Conservation (phyloP, 306 rosid genomes). For the Amphicarpaea edgeworthii region DNA sequence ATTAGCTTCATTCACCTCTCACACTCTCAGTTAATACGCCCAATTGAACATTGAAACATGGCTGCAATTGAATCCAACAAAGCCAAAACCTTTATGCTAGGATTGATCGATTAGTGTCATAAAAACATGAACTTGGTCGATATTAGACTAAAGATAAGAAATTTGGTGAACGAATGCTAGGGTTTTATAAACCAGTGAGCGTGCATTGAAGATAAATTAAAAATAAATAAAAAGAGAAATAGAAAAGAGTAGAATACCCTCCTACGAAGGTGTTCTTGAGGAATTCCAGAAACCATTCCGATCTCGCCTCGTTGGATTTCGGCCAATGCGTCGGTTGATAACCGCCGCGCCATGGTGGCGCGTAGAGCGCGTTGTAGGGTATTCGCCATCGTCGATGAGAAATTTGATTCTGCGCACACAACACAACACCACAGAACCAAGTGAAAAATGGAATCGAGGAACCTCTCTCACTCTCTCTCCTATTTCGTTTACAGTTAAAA, state of each 20-base stretch:
- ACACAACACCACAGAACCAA: not conserved
- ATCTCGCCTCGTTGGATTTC: conserved; percentile 83
- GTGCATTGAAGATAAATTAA: not conserved
- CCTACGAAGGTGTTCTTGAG: conserved; percentile 84
- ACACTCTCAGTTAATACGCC: not conserved
- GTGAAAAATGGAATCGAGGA: conserved; percentile 16
- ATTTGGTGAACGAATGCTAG: conserved; percentile 40
- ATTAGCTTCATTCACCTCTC: conserved; percentile 20
- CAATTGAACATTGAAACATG: not conserved
- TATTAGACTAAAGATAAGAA: not conserved
- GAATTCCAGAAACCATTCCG: conserved; percentile 92
- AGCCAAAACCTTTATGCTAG: not conserved
- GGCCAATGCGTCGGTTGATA: conserved; percentile 76
- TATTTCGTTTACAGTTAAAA: not conserved
- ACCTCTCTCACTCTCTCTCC: no score
- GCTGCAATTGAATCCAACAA: not conserved
- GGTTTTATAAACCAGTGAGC: not conserved
- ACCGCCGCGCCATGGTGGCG: conserved; percentile 51
- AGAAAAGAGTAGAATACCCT: conserved; percentile 54
- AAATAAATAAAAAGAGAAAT: conserved; percentile 1
- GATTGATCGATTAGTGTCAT: not conserved
- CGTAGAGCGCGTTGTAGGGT: conserved; percentile 69
- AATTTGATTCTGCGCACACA: conserved; percentile 27
- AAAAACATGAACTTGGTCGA: not conserved
- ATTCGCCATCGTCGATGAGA: conserved; percentile 64